phyloP scores from a whole-genome alignment of 257 asterid species.

The Nicotiana knightiana region DNA sequence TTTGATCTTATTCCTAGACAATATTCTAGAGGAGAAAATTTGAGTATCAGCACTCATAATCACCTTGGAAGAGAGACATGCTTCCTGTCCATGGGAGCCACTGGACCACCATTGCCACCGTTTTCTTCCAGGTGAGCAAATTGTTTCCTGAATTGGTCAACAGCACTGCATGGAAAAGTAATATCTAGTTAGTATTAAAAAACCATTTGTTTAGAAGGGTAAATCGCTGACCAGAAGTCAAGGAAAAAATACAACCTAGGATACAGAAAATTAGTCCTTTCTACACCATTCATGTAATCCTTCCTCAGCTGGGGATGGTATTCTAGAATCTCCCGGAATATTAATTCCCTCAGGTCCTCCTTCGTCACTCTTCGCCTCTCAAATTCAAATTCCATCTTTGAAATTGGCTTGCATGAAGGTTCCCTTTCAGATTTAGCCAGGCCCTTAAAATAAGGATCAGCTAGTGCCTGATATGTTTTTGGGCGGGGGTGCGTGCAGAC shows the following conservation, averaged over 20 bases:
- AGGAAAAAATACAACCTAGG: conserved; percentile 49
- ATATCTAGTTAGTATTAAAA: conserved; percentile 9
- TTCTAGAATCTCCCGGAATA: conserved; percentile 77
- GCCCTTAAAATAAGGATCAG: conserved; percentile 82
- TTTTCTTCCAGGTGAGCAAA: conserved; percentile 79
- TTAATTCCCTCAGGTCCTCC: conserved; percentile 69
- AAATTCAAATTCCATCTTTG: conserved; percentile 77
- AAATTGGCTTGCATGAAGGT: conserved; percentile 70
- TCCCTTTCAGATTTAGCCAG: conserved; percentile 73
- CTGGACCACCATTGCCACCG: conserved; percentile 47
- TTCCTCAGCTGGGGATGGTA: conserved; percentile 82
- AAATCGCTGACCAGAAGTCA: neutral
- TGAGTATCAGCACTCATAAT: neutral
- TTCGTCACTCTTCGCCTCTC: conserved; percentile 84
- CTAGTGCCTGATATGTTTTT: conserved; percentile 47
- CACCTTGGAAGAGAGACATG: conserved; percentile 89
- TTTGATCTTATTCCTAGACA: neutral
- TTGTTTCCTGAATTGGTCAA: conserved; percentile 68
- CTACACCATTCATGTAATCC: conserved; percentile 67
- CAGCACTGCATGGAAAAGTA: conserved; percentile 45
- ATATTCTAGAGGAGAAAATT: neutral
- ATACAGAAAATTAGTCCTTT: conserved; percentile 61
- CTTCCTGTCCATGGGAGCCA: conserved; percentile 58
- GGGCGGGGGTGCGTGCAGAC: neutral
- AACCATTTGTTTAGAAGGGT: neutral